These are phyloP conservation scores for Colletotrichum coccodes DNA, from an alignment of 2,329 filamentous ascomycete species.

Conservation along the genomic window DNA sequence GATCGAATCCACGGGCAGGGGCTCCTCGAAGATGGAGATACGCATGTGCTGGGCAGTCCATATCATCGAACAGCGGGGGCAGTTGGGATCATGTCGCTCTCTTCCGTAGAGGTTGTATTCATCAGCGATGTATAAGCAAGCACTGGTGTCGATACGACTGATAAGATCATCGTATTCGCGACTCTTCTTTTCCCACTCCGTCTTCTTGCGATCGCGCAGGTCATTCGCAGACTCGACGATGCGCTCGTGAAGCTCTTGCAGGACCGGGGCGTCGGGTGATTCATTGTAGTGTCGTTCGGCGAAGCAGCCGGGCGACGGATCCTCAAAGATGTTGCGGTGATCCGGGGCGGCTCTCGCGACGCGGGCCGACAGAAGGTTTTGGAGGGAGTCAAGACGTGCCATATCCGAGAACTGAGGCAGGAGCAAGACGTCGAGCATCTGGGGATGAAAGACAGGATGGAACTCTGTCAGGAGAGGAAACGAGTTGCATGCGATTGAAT, in stretches of 20 bases:
- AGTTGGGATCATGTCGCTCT: slow-evolving; percentile 39
- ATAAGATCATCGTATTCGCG: slow-evolving; percentile 44
- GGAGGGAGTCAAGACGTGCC: slow-evolving; percentile 51
- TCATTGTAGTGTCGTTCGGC: slow-evolving; percentile 40
- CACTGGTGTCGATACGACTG: slow-evolving; percentile 39
- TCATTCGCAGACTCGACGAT: slow-evolving; percentile 39
- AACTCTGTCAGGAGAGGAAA: slow-evolving; percentile 62
- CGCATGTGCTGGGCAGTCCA: slow-evolving; percentile 40
- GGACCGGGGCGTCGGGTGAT: slow-evolving; percentile 28
- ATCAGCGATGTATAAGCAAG: slow-evolving; percentile 43
- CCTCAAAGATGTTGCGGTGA: slow-evolving; percentile 58
- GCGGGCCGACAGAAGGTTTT: slow-evolving; percentile 52
- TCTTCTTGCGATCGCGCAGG: slow-evolving; percentile 37
- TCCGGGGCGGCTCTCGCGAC: slow-evolving; percentile 11
- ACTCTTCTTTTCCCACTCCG: slow-evolving; percentile 45
- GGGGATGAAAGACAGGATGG: slow-evolving; percentile 59
- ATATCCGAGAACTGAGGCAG: slow-evolving; percentile 59
- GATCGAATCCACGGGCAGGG: slow-evolving; percentile 45
- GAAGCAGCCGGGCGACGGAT: slow-evolving; percentile 43
- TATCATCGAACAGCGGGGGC: slow-evolving; percentile 47
- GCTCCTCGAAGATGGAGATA: slow-evolving; percentile 52
- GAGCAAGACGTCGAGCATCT: slow-evolving; percentile 65
- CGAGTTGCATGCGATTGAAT: slow-evolving; percentile 51
- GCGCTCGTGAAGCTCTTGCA: slow-evolving; percentile 32
- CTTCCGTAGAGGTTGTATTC: slow-evolving; percentile 30